Percentiles rank a stretch among this genome's conserved stretches.
Evolutionary conservation across 352 stramenopile species (phyloP).

Genomic region (Pythium rhizo-oryzae): DNA sequence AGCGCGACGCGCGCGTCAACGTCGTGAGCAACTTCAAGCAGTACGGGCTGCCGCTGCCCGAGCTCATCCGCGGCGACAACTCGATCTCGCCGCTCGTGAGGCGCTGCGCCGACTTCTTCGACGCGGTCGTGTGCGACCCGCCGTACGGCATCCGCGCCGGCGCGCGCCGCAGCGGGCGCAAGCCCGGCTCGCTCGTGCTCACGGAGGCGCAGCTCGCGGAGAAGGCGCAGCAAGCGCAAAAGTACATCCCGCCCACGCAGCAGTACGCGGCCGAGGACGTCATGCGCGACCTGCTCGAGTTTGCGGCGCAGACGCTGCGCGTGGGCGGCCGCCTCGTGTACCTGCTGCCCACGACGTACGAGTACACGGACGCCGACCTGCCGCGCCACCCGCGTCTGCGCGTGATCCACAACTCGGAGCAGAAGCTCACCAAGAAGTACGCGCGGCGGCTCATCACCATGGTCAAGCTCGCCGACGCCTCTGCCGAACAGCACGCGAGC

Average conservation of each 20-base stretch:
- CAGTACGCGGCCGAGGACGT: slow-evolving; percentile 96
- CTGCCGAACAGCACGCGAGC: background rate
- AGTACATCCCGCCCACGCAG: slow-evolving; percentile 96
- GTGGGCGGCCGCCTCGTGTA: slow-evolving; percentile 87
- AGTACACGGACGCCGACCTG: slow-evolving; percentile 81
- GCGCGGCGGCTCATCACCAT: slow-evolving; percentile 87
- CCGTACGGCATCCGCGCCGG: slow-evolving; percentile 94
- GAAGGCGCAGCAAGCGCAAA: slow-evolving; percentile 40
- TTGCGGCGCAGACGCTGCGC: slow-evolving; percentile 77
- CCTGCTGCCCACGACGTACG: slow-evolving; percentile 80
- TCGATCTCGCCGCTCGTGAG: slow-evolving; percentile 62
- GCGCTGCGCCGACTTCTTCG: slow-evolving; percentile 67
- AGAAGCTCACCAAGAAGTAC: slow-evolving; percentile 87
- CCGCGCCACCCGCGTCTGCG: slow-evolving; percentile 71
- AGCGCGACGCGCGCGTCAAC: slow-evolving; percentile 51
- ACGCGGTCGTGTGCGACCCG: slow-evolving; percentile 93
- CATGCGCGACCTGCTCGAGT: slow-evolving; percentile 96
- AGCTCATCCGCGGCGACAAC: slow-evolving; percentile 95
- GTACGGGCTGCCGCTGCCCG: slow-evolving; percentile 92
- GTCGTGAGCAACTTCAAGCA: slow-evolving; percentile 92
- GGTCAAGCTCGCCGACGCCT: slow-evolving; percentile 51
- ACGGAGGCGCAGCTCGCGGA: slow-evolving; percentile 32
- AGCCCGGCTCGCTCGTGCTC: slow-evolving; percentile 31
- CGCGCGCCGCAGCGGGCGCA: slow-evolving; percentile 91
- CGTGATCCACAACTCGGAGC: slow-evolving; percentile 79